These are phyloP conservation scores for Podospora conica DNA, from an alignment of 495 filamentous ascomycete genomes.

Conservation along the genomic window DNA sequence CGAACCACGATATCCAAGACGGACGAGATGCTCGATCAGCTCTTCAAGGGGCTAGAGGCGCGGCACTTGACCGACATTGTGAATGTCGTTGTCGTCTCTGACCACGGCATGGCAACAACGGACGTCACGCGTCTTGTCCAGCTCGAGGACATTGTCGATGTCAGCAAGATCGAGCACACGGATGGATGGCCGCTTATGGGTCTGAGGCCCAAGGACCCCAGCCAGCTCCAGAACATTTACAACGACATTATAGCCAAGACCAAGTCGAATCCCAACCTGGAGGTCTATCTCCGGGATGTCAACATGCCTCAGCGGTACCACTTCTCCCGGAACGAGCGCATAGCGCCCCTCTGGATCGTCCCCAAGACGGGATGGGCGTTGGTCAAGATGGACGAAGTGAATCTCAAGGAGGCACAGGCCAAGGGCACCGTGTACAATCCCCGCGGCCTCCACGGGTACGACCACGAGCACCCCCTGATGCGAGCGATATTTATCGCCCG, in stretches of 20 bases:
- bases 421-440: slow-evolving; percentile 65
- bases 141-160: slow-evolving; percentile 82
- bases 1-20: slow-evolving; percentile 63
- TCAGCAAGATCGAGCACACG: slow-evolving; percentile 65
- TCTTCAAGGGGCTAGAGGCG: slow-evolving; percentile 70
- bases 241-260: slow-evolving; percentile 44
- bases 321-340: slow-evolving; percentile 76
- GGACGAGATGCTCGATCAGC: slow-evolving; percentile 67
- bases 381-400: slow-evolving; percentile 70
- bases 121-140: slow-evolving; percentile 76
- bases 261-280: slow-evolving; percentile 58
- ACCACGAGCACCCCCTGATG: slow-evolving; percentile 86
- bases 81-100: slow-evolving; percentile 95
- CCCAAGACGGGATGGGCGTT: slow-evolving; percentile 88
- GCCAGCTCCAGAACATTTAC: slow-evolving; percentile 53
- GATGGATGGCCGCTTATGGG: slow-evolving; percentile 95
- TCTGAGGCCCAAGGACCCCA: slow-evolving; percentile 63
- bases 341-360: slow-evolving; percentile 88
- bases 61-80: slow-evolving; percentile 84
- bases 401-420: slow-evolving; percentile 56
- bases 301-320: slow-evolving; percentile 88
- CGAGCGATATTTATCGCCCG: slow-evolving; percentile 84
- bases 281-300: slow-evolving; percentile 72
- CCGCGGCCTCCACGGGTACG: slow-evolving; percentile 79
- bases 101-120: slow-evolving; percentile 97